These are phyloP conservation scores for Rosa hybrid DNA, from an alignment of 331 rosid genomes.

Conservation along the genomic window DNA sequence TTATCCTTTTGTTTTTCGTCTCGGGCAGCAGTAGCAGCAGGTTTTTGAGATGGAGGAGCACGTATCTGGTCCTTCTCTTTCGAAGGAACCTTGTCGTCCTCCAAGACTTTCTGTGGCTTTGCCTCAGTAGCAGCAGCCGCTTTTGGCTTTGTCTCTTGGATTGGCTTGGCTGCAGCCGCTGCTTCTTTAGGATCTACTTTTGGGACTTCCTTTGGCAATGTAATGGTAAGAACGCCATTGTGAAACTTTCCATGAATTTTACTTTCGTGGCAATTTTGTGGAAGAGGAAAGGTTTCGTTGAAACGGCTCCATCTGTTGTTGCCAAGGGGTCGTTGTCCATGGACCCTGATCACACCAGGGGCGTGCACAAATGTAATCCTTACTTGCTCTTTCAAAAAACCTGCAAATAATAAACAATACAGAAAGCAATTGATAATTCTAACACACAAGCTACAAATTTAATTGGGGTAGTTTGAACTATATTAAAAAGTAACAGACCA, in stretches of 20 bases:
- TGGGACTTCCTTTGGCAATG: constrained; percentile 25
- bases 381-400: constrained; percentile 27
- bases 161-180: constrained; percentile 3
- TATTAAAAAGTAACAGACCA: not conserved
- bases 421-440: not conserved
- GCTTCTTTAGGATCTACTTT: not conserved
- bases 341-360: constrained; percentile 11
- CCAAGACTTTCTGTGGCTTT: not conserved
- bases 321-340: constrained; percentile 28
- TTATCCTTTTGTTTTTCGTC: too few species aligned
- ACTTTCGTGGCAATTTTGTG: not conserved
- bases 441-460: not conserved
- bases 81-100: not conserved
- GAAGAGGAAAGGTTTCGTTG: constrained; percentile 17
- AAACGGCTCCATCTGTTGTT: constrained; percentile 27
- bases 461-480: not conserved
- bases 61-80: not conserved
- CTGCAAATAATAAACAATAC: constrained; percentile 3
- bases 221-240: constrained; percentile 21
- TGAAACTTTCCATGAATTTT: constrained; percentile 24
- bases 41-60: constrained; percentile 16
- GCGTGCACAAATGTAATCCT: not conserved
- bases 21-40: not conserved
- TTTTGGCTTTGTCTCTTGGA: not conserved
- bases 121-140: not conserved